Evolutionary conservation across 768 basidiomycete species (phyloP), one percentile per base, ranked within the genome.

Genomic region (Trametes cubensis): DNA sequence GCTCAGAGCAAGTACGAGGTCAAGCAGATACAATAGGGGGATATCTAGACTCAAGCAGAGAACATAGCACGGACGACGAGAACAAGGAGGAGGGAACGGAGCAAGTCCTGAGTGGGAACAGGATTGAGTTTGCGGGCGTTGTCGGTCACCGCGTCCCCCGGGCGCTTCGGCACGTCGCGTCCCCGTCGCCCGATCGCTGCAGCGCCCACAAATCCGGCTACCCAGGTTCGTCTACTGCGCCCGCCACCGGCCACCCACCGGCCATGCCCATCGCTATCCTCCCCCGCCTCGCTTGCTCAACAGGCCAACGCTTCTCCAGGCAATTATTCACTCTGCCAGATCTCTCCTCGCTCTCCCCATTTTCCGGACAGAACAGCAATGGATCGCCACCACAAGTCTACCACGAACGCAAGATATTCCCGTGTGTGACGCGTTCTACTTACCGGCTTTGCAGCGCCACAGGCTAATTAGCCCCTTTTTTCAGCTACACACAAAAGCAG

Each of bases 391-490:
- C 77, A 11, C 89, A 92, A 69, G 83, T 78, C 14, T 95, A 92
- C 70, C 86, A 86, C 69, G 94, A 96, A 70, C 82, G 84, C 64
- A 95, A 91, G 79, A 82, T 95, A 64, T 80, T 98, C 64, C 94
- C 92, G 94, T 97, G 74, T 72, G 92, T 82, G 49, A 7, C 13
- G n/a, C 51, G 40, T n/a, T 23, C 47, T 30, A 14, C 41, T 21
- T 63, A 53, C n/a, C 10, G 23, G 25, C 60, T 15, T 6, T 20
- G 57, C 58, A 57, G 18, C 58, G 49, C 49, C 48, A 58, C 60
- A 28, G 15, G 11, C 63, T 62, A 49, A 62, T 52, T 25, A 47
- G 51, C 58, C 63, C 47, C 52, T 51, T 60, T 45, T 26, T 38
- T 66, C n/a, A 97, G 95, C 44, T 98, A 95, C 71, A 82, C 79